Base-by-base conservation (phyloP, 345 rosid genomes). In the Mercurialis annua region DNA sequence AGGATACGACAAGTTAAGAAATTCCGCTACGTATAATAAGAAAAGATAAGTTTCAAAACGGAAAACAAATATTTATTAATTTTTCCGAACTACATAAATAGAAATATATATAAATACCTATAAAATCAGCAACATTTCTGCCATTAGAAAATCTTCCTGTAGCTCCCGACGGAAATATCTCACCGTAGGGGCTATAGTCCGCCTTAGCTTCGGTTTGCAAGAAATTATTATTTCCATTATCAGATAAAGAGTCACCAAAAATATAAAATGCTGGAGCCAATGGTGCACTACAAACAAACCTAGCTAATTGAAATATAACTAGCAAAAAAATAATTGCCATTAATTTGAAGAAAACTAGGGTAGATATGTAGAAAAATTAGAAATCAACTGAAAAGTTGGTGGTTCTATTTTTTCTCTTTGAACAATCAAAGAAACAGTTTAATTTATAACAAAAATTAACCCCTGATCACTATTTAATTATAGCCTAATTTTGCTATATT, bases 141-240 rank as follows among this genome's bases (percentile, higher is more conserved):
- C 86, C 84, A 52, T 85, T 76, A 10, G 77, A 81, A 77, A 85
- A 85, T 64, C 87, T 78, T 17, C 87, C 84, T 4, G 86, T 78
- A 36, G 38, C 23, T 23, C 80, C 83, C 0, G 46, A 0, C 15
- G 58, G 27, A 57, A 81, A 85, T 64, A 76, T 61, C 0, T 15
- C 30, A 10, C 84, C 87, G 30, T 80, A 83, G 1, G 86, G 86
- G 2, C 27, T 54, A 62, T 33, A 83, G 62, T 83, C 51, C 9
- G 82, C 88, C 62, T 24, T 78, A 0, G 62, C 81, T 15, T 71
- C 0, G 33, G 86, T 86, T 14, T 81, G 80, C 56, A 83, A 51
- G 34, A 64, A 17, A 61, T 82, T 83, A 77, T 86, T 83, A 54
- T 82, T 83, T 42, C 90, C 86, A 16, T 56, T 76, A 50, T 83